A percentile compares a stretch with the other conserved stretches of the same genome.
phyloP scores from a whole-genome alignment of 257 asterid species.

The Nicotiana otophora region DNA sequence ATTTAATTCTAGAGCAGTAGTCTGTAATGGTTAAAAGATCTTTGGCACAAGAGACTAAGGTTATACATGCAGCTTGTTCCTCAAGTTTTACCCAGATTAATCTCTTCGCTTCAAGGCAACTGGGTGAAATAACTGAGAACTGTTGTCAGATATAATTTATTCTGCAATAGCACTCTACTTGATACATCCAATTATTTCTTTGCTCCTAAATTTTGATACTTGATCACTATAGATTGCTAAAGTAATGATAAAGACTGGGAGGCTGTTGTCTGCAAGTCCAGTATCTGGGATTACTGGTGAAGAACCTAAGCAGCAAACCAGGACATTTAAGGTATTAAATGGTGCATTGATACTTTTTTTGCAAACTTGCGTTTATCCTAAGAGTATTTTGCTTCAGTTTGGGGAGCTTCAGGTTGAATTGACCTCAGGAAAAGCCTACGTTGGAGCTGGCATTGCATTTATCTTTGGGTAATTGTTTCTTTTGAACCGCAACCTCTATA shows the following conservation, averaged over 20 bases:
- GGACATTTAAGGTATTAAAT: slow-evolving; percentile 58
- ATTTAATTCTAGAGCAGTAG: not conserved
- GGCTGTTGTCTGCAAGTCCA: slow-evolving; percentile 48
- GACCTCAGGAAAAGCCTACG: slow-evolving; percentile 64
- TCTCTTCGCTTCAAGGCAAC: not conserved
- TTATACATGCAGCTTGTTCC: not conserved
- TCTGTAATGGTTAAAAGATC: not conserved
- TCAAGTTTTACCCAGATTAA: not conserved
- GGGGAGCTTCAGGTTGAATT: slow-evolving; percentile 91
- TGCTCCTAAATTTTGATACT: slow-evolving; percentile 13
- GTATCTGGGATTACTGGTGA: slow-evolving; percentile 32
- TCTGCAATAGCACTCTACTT: not conserved
- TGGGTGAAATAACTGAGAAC: not conserved
- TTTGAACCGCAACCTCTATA: slow-evolving; percentile 1
- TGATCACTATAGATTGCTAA: slow-evolving; percentile 78
- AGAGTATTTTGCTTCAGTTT: slow-evolving; percentile 45
- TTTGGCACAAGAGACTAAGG: not conserved
- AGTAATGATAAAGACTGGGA: slow-evolving; percentile 72
- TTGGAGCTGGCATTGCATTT: slow-evolving; percentile 67
- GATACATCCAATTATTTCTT: not conserved
- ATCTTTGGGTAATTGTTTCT: slow-evolving; percentile 51
- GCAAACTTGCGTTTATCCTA: not conserved
- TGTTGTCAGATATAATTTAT: not conserved
- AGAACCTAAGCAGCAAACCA: slow-evolving; percentile 54
- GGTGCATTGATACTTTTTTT: not conserved